Percentiles rank a stretch among this genome's conserved stretches.
Conservation (phyloP, 352 stramenopile species). For the Globisporangium cederbergense region DNA sequence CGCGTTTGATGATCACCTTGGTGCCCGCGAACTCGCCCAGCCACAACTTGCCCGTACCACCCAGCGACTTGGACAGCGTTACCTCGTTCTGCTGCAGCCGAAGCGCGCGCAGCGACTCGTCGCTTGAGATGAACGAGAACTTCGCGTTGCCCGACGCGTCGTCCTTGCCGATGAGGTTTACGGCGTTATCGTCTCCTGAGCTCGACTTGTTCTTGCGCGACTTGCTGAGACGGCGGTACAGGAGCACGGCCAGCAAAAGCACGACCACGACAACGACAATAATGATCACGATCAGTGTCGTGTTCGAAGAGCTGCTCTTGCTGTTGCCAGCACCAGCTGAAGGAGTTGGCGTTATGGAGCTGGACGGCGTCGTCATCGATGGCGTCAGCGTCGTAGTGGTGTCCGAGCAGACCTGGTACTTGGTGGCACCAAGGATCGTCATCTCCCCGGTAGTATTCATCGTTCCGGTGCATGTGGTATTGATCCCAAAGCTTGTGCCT, state of each 20-base stretch:
- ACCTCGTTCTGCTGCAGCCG: constrained; percentile 47
- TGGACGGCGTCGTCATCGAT: neutral
- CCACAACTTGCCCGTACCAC: constrained; percentile 18
- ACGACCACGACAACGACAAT: constrained; percentile 39
- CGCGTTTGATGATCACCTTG: constrained; percentile 64
- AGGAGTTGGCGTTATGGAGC: neutral
- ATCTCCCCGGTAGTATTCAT: neutral
- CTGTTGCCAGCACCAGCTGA: neutral
- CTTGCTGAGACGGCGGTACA: constrained; percentile 25
- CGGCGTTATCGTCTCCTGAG: constrained; percentile 22
- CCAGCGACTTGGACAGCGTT: constrained; percentile 60
- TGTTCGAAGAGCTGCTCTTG: constrained; percentile 14
- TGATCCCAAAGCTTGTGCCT: neutral
- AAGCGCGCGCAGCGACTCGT: constrained; percentile 54
- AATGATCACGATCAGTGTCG: constrained; percentile 49
- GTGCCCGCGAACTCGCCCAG: constrained; percentile 31
- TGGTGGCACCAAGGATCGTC: neutral
- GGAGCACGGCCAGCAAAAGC: constrained; percentile 32
- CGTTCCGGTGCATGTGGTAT: neutral
- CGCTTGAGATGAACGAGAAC: constrained; percentile 62
- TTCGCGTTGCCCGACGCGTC: constrained; percentile 33
- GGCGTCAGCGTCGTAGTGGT: neutral
- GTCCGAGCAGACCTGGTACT: neutral
- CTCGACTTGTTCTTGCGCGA: constrained; percentile 19
- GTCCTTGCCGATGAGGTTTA: constrained; percentile 46